Evolutionary conservation across 257 asterid genomes (phyloP).

Genomic region (Lavandula angustifolia): DNA sequence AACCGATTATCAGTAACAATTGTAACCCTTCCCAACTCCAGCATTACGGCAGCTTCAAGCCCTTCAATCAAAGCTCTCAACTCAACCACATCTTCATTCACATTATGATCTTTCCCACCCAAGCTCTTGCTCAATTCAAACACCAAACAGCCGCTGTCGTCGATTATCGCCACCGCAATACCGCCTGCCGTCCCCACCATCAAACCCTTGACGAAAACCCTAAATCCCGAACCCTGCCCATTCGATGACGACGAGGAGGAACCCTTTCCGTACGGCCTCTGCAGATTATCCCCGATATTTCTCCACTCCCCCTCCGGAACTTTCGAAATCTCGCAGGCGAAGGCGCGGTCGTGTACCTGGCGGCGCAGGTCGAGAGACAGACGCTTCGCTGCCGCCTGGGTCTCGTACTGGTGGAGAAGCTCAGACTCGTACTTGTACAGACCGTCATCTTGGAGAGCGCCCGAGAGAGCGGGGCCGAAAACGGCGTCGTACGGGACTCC

Average conservation of each 20-base stretch:
- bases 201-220: slow-evolving; percentile 62
- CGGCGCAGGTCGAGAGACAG: slow-evolving; percentile 49
- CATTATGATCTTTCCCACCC: slow-evolving; percentile 25
- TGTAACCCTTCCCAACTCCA: slow-evolving; percentile 47
- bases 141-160: slow-evolving; percentile 40
- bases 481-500: slow-evolving; percentile 30
- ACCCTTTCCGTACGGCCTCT: slow-evolving; percentile 48
- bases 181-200: slow-evolving; percentile 37
- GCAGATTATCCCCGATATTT: slow-evolving; percentile 39
- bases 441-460: slow-evolving; percentile 36
- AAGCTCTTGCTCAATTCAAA: slow-evolving; percentile 54
- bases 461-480: slow-evolving; percentile 27
- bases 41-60: slow-evolving; percentile 46
- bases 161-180: slow-evolving; percentile 62
- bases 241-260: slow-evolving; percentile 31
- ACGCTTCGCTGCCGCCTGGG: slow-evolving; percentile 38
- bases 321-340: slow-evolving; percentile 48
- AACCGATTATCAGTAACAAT: slow-evolving; percentile 34
- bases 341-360: slow-evolving; percentile 58
- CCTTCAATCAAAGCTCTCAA: slow-evolving; percentile 56
- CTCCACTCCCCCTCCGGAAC: slow-evolving; percentile 55
- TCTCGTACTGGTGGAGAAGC: slow-evolving; percentile 31
- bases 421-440: slow-evolving; percentile 43
- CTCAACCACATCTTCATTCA: slow-evolving; percentile 37
- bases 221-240: slow-evolving; percentile 34